Evolutionary conservation across 1,284 basidiomycete genomes (phyloP), one percentile per base, ranked within the genome.

Genomic region (Austroboletus rostrupii): DNA sequence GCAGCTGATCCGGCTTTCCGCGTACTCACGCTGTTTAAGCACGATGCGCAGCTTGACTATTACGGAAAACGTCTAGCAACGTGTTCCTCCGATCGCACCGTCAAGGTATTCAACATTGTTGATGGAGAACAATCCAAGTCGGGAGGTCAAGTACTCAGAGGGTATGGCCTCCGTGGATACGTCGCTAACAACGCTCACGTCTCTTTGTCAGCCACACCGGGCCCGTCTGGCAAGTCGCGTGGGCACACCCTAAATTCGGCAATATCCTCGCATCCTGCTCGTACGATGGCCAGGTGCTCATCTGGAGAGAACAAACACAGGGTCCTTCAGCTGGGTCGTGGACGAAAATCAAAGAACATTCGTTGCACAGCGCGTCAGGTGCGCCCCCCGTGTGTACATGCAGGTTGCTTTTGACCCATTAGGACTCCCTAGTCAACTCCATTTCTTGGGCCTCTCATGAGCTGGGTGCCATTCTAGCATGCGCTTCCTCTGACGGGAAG

Each of bases 361-460:
- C 87, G 4, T 72, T 97, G 45, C 96, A 99, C 70, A 90, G 86
- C 43, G 95, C 95, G 2, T 97, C 92, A 54, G 93, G 92, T 93
- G 76, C 67, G 33, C 45, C 10, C 19, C 31, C 20, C 7, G 19
- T 12, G 14, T 29, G 13, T 41, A 11, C 26, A 5, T 26, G 6
- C n/a, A 4, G 23, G 2, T 23, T 41, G 23, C 20, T 19, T 43
- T 41, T 50, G 14, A 51, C 38, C 5, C 20, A 23, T 14, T 42
- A 28, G 14, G 9, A 13, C 29, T 13, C 1, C 19, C 9, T 55
- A 92, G 96, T 98, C 52, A 99, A 99, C 72, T 95, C 95, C 1
- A 90, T 99, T 35, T 92, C 93, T 0, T 99, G 97, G 96, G 95
- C 96, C 31, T 94, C 97, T 1, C 93, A 97, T 61, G 96, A 98